Percentiles rank a stretch among this genome's conserved stretches.
phyloP scores from a whole-genome alignment of 208 protist species.

The Leishmania arabica region DNA sequence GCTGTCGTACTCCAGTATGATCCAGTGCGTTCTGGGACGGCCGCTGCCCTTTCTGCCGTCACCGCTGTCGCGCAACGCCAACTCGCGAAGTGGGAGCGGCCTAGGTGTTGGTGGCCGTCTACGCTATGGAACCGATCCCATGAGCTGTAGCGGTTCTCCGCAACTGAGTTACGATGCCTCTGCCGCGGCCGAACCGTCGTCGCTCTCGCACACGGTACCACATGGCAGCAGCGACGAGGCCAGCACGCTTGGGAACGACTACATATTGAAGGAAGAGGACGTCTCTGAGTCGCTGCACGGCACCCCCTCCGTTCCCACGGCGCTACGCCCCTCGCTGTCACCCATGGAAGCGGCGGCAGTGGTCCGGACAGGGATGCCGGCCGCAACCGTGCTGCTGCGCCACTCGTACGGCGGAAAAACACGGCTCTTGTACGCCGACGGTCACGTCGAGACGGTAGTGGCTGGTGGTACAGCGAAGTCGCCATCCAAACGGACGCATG shows the following conservation, averaged over 20 bases:
- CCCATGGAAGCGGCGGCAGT: not conserved
- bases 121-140: not conserved
- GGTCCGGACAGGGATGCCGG: not conserved
- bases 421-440: slow-evolving; percentile 48
- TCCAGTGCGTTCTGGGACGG: not conserved
- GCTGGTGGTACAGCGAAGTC: not conserved
- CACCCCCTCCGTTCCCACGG: not conserved
- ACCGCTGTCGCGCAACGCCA: not conserved
- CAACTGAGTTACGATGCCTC: not conserved
- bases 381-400: slow-evolving; percentile 33
- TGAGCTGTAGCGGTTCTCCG: not conserved
- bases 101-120: not conserved
- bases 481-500: not conserved
- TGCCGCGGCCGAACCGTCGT: not conserved
- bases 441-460: slow-evolving; percentile 26
- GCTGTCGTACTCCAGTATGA: not conserved
- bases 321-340: not conserved
- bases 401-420: slow-evolving; percentile 45
- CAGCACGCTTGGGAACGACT: not conserved
- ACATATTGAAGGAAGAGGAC: no score
- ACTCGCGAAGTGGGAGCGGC: not conserved
- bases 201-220: not conserved
- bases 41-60: not conserved
- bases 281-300: no score
- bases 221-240: not conserved